A percentile compares a stretch with the other conserved stretches of the same genome.
phyloP scores from a whole-genome alignment of 371 early-diverging fungal genomes.

The Lichtheimia hyalospora region DNA sequence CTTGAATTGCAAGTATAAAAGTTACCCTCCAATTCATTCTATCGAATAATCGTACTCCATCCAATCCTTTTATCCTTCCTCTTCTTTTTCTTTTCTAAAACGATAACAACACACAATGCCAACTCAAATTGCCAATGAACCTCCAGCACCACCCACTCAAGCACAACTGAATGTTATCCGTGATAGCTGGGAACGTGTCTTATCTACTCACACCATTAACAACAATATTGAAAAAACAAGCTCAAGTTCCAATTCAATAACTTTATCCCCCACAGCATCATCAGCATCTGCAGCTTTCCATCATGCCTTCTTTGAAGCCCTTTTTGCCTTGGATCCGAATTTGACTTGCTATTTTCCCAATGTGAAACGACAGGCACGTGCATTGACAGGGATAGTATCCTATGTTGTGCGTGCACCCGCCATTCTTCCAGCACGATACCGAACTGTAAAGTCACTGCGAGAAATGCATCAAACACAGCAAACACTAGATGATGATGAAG shows the following conservation, averaged over 20 bases:
- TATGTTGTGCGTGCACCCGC: constrained; percentile 37
- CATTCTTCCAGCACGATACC: constrained; percentile 17
- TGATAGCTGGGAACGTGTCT: constrained; percentile 39
- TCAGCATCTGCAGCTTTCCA: constrained; percentile 46
- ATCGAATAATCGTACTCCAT: no score
- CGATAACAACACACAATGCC: no score
- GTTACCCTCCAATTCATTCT: no score
- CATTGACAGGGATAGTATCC: constrained; percentile 44
- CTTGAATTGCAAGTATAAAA: no score
- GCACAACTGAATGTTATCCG: constrained; percentile 35
- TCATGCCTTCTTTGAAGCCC: constrained; percentile 36
- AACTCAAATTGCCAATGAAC: neutral
- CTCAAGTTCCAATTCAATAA: neutral
- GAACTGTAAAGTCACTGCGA: neutral
- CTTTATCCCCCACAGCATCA: constrained; percentile 6
- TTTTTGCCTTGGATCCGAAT: constrained; percentile 32
- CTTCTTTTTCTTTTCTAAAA: no score
- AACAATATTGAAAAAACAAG: constrained; percentile 15
- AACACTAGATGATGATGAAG: constrained; percentile 1
- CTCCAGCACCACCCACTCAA: constrained; percentile 23
- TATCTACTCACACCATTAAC: constrained; percentile 21
- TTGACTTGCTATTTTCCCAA: constrained; percentile 26
- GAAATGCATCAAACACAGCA: constrained; percentile 1
- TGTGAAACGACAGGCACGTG: constrained; percentile 41
- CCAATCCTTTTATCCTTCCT: no score